Conservation (phyloP, 495 filamentous ascomycete genomes). For the Achaetomiella virescens region DNA sequence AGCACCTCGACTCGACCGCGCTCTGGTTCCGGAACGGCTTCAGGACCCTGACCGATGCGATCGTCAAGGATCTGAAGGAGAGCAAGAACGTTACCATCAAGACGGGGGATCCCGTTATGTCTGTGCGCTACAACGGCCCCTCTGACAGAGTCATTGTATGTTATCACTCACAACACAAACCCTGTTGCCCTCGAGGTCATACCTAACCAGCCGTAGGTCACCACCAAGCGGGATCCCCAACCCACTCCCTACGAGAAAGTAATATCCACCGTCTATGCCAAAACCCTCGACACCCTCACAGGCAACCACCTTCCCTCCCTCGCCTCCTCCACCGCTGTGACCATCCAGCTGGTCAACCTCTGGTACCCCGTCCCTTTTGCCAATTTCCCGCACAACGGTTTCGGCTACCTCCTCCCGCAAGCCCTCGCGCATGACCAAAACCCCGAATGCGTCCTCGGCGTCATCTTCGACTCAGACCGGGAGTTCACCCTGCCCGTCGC, state of each 20-base stretch:
- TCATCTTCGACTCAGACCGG: constrained; percentile 81
- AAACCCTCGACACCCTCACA: constrained; percentile 40
- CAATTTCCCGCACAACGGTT: constrained; percentile 57
- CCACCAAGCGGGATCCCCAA: constrained; percentile 14
- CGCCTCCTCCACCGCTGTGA: constrained; percentile 56
- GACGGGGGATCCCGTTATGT: constrained; percentile 34
- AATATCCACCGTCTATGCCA: constrained; percentile 63
- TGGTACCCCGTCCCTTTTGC: constrained; percentile 65
- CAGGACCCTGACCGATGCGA: constrained; percentile 41
- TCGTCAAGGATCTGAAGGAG: constrained; percentile 40
- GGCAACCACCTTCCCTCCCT: constrained; percentile 45
- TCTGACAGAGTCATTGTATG: constrained; percentile 18
- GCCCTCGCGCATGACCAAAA: constrained; percentile 65
- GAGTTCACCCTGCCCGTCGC: constrained; percentile 24
- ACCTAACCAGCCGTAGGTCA: too few species aligned
- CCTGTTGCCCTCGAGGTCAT: too few species aligned
- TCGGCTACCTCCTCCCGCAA: constrained; percentile 82
- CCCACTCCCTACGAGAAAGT: constrained; percentile 50
- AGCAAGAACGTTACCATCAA: constrained; percentile 51
- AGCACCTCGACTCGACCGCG: not conserved
- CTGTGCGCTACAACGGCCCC: constrained; percentile 19
- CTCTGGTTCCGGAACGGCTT: constrained; percentile 54
- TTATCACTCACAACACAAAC: too few species aligned
- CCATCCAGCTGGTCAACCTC: constrained; percentile 87
- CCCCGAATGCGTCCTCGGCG: constrained; percentile 77